phyloP scores from a whole-genome alignment of 176 grass and related monocot species.

The Bromus sterilis region DNA sequence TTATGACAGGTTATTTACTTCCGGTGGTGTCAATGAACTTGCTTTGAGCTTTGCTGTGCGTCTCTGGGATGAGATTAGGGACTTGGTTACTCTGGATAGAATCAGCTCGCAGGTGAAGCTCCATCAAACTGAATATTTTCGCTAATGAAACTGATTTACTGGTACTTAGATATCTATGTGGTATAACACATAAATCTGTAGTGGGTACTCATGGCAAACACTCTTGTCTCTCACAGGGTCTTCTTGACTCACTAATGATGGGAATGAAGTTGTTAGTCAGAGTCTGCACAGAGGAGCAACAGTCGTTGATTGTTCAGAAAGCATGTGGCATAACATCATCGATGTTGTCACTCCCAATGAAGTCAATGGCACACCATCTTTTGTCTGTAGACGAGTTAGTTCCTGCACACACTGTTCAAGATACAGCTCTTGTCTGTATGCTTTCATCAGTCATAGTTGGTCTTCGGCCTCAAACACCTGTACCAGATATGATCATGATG shows the following conservation, averaged over 20 bases:
- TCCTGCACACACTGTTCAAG: conserved; percentile 36
- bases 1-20: conserved; percentile 46
- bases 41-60: conserved; percentile 50
- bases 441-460: conserved; percentile 71
- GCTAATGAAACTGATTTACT: conserved; percentile 1
- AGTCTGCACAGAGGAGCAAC: conserved; percentile 59
- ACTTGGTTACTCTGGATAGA: conserved; percentile 34
- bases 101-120: conserved; percentile 38
- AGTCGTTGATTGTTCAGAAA: conserved; percentile 77
- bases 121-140: conserved; percentile 7
- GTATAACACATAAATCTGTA: conserved; percentile 11
- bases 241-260: conserved; percentile 56
- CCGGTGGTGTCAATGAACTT: conserved; percentile 46
- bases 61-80: conserved; percentile 60
- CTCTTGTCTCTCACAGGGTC: conserved; percentile 48
- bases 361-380: conserved; percentile 23
- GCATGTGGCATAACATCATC: conserved; percentile 46
- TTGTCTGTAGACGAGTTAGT: conserved; percentile 34
- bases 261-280: conserved; percentile 82
- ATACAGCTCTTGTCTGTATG: conserved; percentile 57
- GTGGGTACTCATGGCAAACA: neutral
- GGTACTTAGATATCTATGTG: neutral
- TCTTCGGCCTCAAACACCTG: conserved; percentile 65
- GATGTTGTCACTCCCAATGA: conserved; percentile 28
- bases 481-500: conserved; percentile 43